Base-by-base conservation (phyloP, 2,329 filamentous ascomycete genomes). In the Hypoxylon sp. region DNA sequence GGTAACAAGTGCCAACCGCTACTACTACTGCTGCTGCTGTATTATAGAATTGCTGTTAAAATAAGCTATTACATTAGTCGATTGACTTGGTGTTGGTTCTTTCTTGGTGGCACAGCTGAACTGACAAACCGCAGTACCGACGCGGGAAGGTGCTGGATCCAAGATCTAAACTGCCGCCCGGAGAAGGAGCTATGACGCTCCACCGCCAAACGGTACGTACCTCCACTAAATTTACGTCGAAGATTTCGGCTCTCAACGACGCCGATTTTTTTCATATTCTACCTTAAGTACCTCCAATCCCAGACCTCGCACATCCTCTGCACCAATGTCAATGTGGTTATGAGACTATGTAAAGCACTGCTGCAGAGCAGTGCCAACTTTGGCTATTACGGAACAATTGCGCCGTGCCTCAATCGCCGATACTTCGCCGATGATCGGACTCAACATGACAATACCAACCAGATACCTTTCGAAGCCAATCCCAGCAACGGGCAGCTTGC, bases 281-380 rank as follows among this genome's bases (percentile, higher is more conserved):
- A 14, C 35, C 35, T 51, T 22, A 1, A 24, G n/a, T 26, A 5
- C 22, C 31, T n/a, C 13, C 13, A 14, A 24, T 13, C 31, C 14
- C 3, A 39, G 37, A 37, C 31, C 50, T 26, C 37, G 17, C 14
- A 42, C 22, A 33, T 42, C 19, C 3, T 64, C 19, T n/a, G 9
- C 37, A 53, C 17, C n/a, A 17, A 53, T 11, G 24, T 51, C 55
- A 63, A 75, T 77, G 73, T 70, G 72, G 75, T 73, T 76, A 78
- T 78, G 77, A 78, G 72, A 77, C 71, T 57, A 75, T 77, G 76
- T 51, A 70, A 68, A 72, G 67, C 71, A 61, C 70, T 77, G 73
- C 72, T 51, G 61, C 63, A 48, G 56, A 70, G 75, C 71, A 73
- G 71, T 68, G 73, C 72, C 66, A 68, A 60, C 51, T 50, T 48